Conservation (phyloP, 2,329 filamentous ascomycete genomes). For the Claviceps quebecensis region DNA sequence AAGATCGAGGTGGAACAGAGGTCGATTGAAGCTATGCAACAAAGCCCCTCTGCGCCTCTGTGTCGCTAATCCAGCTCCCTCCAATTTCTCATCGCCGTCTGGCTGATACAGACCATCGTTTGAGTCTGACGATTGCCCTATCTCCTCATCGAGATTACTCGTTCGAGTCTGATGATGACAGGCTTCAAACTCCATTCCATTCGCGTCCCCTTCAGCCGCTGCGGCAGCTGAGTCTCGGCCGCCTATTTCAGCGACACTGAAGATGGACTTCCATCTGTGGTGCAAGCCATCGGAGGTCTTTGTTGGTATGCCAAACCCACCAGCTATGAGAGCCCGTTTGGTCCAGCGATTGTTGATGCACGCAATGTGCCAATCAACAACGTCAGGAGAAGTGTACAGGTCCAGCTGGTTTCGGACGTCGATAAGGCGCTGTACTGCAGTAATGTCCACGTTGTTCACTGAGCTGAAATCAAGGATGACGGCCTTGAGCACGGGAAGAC, state of each 20-base stretch:
- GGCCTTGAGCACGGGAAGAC: slow-evolving; percentile 64
- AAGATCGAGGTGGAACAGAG: slow-evolving; percentile 87
- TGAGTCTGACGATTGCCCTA: slow-evolving; percentile 17
- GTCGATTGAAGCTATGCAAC: slow-evolving; percentile 75
- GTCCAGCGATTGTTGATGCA: slow-evolving; percentile 84
- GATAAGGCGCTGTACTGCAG: slow-evolving; percentile 81
- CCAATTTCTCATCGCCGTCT: slow-evolving; percentile 27
- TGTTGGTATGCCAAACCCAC: slow-evolving; percentile 76
- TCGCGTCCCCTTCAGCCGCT: slow-evolving; percentile 48
- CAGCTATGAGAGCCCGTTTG: slow-evolving; percentile 74
- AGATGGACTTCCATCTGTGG: slow-evolving; percentile 83
- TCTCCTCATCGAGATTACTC: slow-evolving; percentile 19
- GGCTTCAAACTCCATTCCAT: slow-evolving; percentile 24
- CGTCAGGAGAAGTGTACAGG: slow-evolving; percentile 62
- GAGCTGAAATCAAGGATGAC: slow-evolving; percentile 87
- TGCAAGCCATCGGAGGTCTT: slow-evolving; percentile 30
- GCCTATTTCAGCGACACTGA: slow-evolving; percentile 78
- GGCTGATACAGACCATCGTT: neutral
- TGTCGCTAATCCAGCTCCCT: slow-evolving; percentile 7
- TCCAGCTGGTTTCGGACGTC: slow-evolving; percentile 93
- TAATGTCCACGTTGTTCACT: slow-evolving; percentile 89
- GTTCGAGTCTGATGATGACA: slow-evolving; percentile 5
- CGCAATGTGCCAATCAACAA: slow-evolving; percentile 93
- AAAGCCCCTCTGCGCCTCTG: slow-evolving; percentile 42
- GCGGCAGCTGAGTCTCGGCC: slow-evolving; percentile 56